These are phyloP conservation scores for Fraxinus nigra DNA, from an alignment of 305 asterid species.

Conservation along the genomic window DNA sequence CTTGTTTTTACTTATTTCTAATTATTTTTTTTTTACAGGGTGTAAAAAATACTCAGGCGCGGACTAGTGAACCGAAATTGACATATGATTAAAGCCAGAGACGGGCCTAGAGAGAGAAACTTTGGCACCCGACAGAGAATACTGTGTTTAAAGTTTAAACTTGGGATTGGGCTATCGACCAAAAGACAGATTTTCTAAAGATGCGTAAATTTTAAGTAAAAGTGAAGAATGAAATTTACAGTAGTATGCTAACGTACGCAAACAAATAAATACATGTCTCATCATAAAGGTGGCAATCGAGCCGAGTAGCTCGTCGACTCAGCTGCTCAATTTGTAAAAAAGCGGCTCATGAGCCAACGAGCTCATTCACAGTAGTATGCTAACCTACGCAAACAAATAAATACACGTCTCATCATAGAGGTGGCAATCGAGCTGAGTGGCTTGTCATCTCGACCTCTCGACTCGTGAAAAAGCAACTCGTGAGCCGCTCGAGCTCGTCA, in stretches of 20 bases:
- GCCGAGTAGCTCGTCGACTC: no score
- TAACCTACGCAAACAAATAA: no score
- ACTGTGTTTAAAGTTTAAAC: neutral
- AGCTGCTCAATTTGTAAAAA: no score
- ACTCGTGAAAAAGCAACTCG: no score
- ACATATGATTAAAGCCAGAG: constrained; percentile 43
- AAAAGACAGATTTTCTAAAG: constrained; percentile 23
- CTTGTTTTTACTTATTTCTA: neutral
- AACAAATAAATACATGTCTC: neutral
- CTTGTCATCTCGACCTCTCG: no score
- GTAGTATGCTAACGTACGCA: neutral
- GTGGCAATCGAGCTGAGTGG: no score
- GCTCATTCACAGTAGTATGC: no score
- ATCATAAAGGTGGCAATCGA: neutral
- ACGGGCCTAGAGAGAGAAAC: constrained; percentile 30
- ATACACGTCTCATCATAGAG: no score
- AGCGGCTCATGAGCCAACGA: no score
- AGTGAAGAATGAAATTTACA: neutral
- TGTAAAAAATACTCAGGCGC: constrained; percentile 29
- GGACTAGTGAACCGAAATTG: constrained; percentile 32
- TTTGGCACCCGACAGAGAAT: constrained; percentile 58
- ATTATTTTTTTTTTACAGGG: neutral
- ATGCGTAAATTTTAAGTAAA: neutral
- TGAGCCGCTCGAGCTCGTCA: no score
- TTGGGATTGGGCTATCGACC: constrained; percentile 37